Base-by-base conservation (phyloP, 352 stramenopile genomes). In the Globisporangium alternatum region DNA sequence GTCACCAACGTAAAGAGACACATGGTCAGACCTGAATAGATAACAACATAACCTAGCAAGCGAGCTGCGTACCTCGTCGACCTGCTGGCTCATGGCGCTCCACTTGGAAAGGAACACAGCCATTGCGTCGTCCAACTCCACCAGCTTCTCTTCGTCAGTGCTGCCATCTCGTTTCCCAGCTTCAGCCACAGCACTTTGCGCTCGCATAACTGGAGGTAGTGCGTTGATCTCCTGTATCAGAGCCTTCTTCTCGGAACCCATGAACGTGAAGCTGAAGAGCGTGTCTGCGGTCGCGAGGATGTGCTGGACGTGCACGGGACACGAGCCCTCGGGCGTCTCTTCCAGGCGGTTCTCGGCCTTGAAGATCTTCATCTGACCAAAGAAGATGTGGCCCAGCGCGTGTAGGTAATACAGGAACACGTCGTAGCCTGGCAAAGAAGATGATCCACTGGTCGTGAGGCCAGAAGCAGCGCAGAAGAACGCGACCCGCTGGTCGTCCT, bases 121-220 rank as follows among this genome's bases (percentile, higher is more conserved):
- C 78, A 93, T 88, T 0, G 78, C 69, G 49, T 88, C 79, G 60
- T 93, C 84, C 7, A 93, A 63, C n/a, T 93, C 84, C 3, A 90
- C 68, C 21, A 74, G 68, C 47, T 56, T 62, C 8, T 51, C 56
- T 0, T 39, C 44, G 6, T 61, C 54, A 1, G 8, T 48, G 8
- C 8, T n/a, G 22, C 39, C 17, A 7, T 48, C 10, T 30, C n/a
- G 39, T 44, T 39, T 41, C 9, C 15, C 57, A 56, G n/a, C 30
- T 19, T 37, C 19, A 22, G 22, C 28, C 17, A 39, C 30, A 22
- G 7, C 5, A 5, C 8, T 9, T 12, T 13, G 9, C 17, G 31
- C 37, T 44, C 13, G 35, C 15, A 5, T 12, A 25, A 56, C 68
- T 0, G 45, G 48, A 8, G 75, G 67, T 8, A 92, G 61, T 0